Evolutionary conservation across 306 rosid species (phyloP), one percentile per base, ranked within the genome.

Genomic region (Oxytropis ochrocephala): DNA sequence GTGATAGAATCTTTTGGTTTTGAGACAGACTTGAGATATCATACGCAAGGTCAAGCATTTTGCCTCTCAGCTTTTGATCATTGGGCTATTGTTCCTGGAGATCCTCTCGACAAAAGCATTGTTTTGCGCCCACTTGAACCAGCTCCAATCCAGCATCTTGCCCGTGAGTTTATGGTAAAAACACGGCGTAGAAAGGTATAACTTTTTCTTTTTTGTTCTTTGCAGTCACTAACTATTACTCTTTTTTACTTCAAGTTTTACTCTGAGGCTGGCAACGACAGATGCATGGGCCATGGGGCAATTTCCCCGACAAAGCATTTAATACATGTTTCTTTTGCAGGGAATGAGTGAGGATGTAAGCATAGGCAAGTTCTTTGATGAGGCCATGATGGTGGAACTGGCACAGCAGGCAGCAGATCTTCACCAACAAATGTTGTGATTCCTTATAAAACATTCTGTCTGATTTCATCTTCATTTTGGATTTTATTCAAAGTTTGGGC

Each of bases 11-110:
- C 97, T 12, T 95, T 95, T 56, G 99, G 99, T 18, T 95, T 95
- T 73, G 97, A 94, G 81, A 94, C 97, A 11, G 99, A 94, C 83
- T 77, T 94, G 86, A 87, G 99, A 79, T 95, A 95, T 80, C 99
- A 91, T 68, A 91, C 96, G 0, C 99, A 95, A 84, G 99, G 99
- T 57, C 99, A 95, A 80, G 99, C 99, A 16, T 88, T 95, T 78
- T 89, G 95, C 69, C 62, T 70, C 54, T 91, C 99, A 11, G 92
- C 73, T 58, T 91, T 95, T 73, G 97, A 95, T 82, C 99, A 95
- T 41, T 95, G 97, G 99, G 97, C 97, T 61, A 95, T 95, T 43
- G 99, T 95, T 87, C 99, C 99, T 41, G 99, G 99, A 24, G 99
- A 91, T 78, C 97, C 99, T 13, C 86, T 91, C 17, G 99, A 95